Evolutionary conservation across 305 asterid genomes (phyloP).

Genomic region (Fraxinus xanthoxyloides): DNA sequence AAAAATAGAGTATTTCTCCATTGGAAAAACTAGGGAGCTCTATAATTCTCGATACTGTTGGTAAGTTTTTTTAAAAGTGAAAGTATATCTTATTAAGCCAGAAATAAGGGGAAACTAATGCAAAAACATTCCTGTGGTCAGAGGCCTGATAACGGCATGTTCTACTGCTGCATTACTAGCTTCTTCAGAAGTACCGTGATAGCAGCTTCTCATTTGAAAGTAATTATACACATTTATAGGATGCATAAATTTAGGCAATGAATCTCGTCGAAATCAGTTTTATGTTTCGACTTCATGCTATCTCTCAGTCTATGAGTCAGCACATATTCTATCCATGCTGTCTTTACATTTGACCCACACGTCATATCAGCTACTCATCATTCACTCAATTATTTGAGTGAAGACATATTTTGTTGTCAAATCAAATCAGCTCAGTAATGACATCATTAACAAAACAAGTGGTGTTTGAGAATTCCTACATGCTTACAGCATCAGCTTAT

Average conservation of each 20-base stretch:
- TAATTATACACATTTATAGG: neutral
- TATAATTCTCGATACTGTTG: neutral
- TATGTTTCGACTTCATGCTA: slow-evolving; percentile 9
- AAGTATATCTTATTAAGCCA: neutral
- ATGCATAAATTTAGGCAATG: neutral
- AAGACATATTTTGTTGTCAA: slow-evolving; percentile 39
- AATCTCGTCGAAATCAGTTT: slow-evolving; percentile 5
- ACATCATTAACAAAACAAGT: slow-evolving; percentile 24
- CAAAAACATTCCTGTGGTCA: neutral
- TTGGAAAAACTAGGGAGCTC: neutral
- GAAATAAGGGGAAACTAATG: neutral
- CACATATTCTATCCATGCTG: slow-evolving; percentile 23
- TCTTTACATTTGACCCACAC: slow-evolving; percentile 38
- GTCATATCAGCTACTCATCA: slow-evolving; percentile 47
- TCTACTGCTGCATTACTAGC: neutral
- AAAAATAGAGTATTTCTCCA: neutral
- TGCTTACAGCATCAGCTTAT: slow-evolving; percentile 26
- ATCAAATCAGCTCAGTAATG: slow-evolving; percentile 45
- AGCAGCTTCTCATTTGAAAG: neutral
- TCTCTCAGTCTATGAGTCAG: slow-evolving; percentile 19
- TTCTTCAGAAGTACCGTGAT: neutral
- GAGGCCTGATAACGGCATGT: neutral
- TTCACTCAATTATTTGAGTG: slow-evolving; percentile 41
- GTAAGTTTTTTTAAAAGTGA: neutral
- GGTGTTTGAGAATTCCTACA: slow-evolving; percentile 29